Percentiles rank a stretch among this genome's conserved stretches.
Evolutionary conservation across 2,329 filamentous ascomycete species (phyloP).

Genomic region (Aspergillus unguis): DNA sequence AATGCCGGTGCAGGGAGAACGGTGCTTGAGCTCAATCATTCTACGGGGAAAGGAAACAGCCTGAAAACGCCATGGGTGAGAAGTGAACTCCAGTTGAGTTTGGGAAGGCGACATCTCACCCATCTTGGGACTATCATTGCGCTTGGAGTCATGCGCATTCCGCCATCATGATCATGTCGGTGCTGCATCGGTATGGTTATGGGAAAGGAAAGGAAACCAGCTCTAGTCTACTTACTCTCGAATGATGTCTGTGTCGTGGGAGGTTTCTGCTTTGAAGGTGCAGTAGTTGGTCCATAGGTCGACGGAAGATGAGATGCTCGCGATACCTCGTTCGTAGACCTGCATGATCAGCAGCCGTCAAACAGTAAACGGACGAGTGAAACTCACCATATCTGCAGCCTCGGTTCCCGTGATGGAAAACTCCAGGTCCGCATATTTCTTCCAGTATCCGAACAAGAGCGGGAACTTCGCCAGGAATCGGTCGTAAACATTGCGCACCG

Average conservation of each 20-base stretch:
- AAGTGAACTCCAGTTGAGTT: slow-evolving; percentile 45
- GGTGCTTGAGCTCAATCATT: slow-evolving; percentile 26
- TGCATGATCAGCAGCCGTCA: slow-evolving; percentile 35
- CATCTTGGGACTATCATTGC: slow-evolving; percentile 44
- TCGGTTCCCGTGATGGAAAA: slow-evolving; percentile 96
- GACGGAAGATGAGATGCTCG: slow-evolving; percentile 87
- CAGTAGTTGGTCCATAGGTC: slow-evolving; percentile 98
- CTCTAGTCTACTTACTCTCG: slow-evolving; percentile 94
- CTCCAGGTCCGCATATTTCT: slow-evolving; percentile 97
- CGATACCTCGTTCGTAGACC: slow-evolving; percentile 94
- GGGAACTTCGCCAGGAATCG: slow-evolving; percentile 92
- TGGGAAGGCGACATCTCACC: slow-evolving; percentile 67
- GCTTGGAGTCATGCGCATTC: slow-evolving; percentile 32
- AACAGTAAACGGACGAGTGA: neutral
- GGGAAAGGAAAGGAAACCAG: slow-evolving; percentile 59
- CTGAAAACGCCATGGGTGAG: slow-evolving; percentile 52
- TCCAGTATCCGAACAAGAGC: slow-evolving; percentile 97
- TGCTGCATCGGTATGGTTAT: slow-evolving; percentile 45
- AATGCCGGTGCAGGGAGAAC: slow-evolving; percentile 26
- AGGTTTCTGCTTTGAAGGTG: slow-evolving; percentile 95
- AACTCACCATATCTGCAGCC: slow-evolving; percentile 85
- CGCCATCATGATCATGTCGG: slow-evolving; percentile 33
- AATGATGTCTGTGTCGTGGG: slow-evolving; percentile 88
- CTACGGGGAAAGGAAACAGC: slow-evolving; percentile 46
- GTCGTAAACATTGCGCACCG: slow-evolving; percentile 84